Evolutionary conservation across 2,329 filamentous ascomycete species (phyloP), one percentile per base, ranked within the genome.

Genomic region (Colletotrichum zoysiae): DNA sequence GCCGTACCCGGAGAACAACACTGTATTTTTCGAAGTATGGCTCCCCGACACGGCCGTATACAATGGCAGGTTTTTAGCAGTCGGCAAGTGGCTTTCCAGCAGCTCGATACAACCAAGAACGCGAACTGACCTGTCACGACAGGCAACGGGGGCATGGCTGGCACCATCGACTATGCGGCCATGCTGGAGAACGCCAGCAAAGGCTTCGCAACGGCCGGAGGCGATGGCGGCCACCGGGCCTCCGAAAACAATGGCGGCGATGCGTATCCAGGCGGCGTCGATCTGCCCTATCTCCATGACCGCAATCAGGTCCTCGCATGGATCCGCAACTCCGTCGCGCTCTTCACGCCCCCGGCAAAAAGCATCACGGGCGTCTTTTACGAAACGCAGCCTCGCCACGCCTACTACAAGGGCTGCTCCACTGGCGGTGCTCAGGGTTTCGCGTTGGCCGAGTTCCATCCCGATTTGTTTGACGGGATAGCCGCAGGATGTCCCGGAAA

Each of bases 91-190:
- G 1, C 23, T 12, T 16, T 51, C 0, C 12, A 18, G 8, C 48
- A 18, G 9, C 12, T 16, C 23, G 23, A 14, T 2, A 8, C 30
- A 7, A 9, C 14, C 1, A 5, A 23, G 20, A 16, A 12, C 2
- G 7, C 2, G 11, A 20, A 18, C 11, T 23, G 7, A 5, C 12
- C 48, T 53, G 23, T 2, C 5, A 33, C 8, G 20, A n/a, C 20
- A 70, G 67, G 67, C 38, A 70, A 70, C 26, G 67, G 67, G 14
- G 67, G 67, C n/a, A 35, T 70, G 30, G 67, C 67, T 12, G 67
- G 67, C 7, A 42, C 16, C 2, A 55, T 70, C 26, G 67, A 70
- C 62, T 60, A 70, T 23, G 46, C 3, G 4, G 26, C 61, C 8
- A 70, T 70, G 67, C 4, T 70, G 20, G 67, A 70, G n/a, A 59